Evolutionary conservation across 2,329 filamentous ascomycete genomes (phyloP), one percentile per base, ranked within the genome.

Genomic region (Raffaelea arxii): DNA sequence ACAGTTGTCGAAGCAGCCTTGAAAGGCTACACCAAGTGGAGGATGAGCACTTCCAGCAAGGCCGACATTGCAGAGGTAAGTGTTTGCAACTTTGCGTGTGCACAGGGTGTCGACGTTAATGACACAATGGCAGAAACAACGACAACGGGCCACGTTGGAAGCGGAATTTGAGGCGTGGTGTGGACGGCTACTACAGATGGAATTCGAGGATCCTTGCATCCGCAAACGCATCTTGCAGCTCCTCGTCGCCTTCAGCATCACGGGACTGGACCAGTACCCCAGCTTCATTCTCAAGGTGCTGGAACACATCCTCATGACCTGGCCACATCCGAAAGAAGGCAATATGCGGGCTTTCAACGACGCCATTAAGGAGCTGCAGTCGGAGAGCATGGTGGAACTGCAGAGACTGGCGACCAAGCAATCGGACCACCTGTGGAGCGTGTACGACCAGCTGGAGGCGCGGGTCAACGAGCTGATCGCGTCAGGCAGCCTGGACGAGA

Each of bases 331-430:
- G 3, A 44, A 40, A 18, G 77, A 86, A 46, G 80, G 84, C 3
- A 78, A 84, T 39, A 78, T 84, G 56, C 74, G 77, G 36, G 70
- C 79, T 3, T 95, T 90, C 62, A 89, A 86, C 14, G 92, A 97
- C 53, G 83, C 90, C 1, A 85, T 96, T 30, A 92, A 90, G 59
- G 87, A 94, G 48, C 73, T 98, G 16, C 89, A 96, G 60, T 78
- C 77, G 4, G 79, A 94, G 58, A 86, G 87, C 56, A 88, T 89
- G 63, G 75, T 88, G 47, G 91, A 98, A 62, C 72, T 97, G 49
- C 89, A 95, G 57, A 79, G 90, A 47, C 72, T 98, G 36, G 91
- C 91, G 6, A 81, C 86, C 51, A 87, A 89, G 56, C 95, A 96
- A 74, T 84, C 92, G 0, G 86, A 97, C 61, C 84, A 94, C 59